Evolutionary conservation across 306 rosid species (phyloP).

Genomic region (Sicyos edulis): DNA sequence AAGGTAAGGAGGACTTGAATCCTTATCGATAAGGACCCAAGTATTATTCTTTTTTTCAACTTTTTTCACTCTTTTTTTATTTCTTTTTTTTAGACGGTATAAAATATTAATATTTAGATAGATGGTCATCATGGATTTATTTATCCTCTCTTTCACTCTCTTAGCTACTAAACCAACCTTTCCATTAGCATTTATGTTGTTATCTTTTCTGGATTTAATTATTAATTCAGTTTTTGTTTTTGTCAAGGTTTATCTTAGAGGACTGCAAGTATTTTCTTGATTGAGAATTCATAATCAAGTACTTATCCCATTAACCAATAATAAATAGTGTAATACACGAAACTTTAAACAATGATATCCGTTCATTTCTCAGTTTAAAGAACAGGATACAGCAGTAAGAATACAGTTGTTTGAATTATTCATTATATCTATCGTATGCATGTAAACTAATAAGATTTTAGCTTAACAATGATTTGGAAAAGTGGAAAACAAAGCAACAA

Average conservation of each 20-base stretch:
- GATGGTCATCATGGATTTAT: no score
- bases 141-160: no score
- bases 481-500: not conserved
- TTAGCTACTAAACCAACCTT: no score
- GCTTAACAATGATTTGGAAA: not conserved
- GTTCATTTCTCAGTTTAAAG: not conserved
- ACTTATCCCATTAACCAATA: not conserved
- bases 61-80: no score
- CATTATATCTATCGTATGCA: not conserved
- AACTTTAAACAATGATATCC: not conserved
- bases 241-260: no score
- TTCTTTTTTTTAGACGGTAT: no score
- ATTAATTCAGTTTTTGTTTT: no score
- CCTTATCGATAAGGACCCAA: no score
- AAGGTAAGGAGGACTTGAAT: no score
- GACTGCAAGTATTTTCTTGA: not conserved
- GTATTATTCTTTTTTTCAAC: no score
- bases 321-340: not conserved
- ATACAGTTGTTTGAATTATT: slow-evolving; percentile 2
- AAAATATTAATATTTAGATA: no score
- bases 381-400: slow-evolving; percentile 2
- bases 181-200: not conserved
- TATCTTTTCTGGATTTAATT: no score
- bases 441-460: not conserved
- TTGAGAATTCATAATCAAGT: not conserved